Conservation (phyloP, 768 basidiomycete species). For the Kwoniella sp. region DNA sequence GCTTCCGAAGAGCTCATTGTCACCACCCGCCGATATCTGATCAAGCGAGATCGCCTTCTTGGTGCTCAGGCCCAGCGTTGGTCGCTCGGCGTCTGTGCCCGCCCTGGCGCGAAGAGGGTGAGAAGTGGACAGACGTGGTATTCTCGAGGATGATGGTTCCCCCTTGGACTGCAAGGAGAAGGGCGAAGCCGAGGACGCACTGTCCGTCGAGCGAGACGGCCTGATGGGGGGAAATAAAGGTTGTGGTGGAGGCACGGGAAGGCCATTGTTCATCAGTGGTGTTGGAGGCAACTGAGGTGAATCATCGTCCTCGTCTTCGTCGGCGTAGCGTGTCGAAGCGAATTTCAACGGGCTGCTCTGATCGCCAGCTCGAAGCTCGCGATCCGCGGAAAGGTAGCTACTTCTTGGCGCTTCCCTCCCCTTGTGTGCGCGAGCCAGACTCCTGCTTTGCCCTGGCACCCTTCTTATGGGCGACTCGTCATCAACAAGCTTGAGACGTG, state of each 20-base stretch:
- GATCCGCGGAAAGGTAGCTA: conserved; percentile 11
- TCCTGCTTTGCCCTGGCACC: conserved; percentile 36
- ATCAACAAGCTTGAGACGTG: conserved; percentile 34
- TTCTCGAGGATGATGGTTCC: conserved; percentile 28
- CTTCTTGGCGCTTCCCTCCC: conserved; percentile 4
- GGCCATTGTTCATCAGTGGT: conserved; percentile 18
- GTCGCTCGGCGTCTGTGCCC: conserved; percentile 27
- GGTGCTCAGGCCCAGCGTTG: conserved; percentile 11
- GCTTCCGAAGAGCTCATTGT: conserved; percentile 36
- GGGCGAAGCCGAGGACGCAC: conserved; percentile 8
- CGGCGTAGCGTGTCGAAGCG: conserved; percentile 3
- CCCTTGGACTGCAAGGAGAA: conserved; percentile 4
- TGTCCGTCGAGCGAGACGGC: conserved; percentile 31
- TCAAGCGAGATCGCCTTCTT: conserved; percentile 40
- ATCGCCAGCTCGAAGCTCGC: too few relatives aligned
- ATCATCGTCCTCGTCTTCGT: conserved; percentile 23
- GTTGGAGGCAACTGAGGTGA: conserved; percentile 29
- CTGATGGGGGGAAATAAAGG: conserved; percentile 40
- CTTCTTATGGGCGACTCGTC: conserved; percentile 39
- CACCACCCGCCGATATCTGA: conserved; percentile 17
- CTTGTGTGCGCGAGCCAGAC: conserved; percentile 16
- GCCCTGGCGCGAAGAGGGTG: conserved; percentile 34
- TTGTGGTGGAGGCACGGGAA: conserved; percentile 30
- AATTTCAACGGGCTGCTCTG: conserved; percentile 35
- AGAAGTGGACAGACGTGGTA: conserved; percentile 31